Evolutionary conservation across 1,284 basidiomycete genomes (phyloP).

Genomic region (Malassezia furfur): DNA sequence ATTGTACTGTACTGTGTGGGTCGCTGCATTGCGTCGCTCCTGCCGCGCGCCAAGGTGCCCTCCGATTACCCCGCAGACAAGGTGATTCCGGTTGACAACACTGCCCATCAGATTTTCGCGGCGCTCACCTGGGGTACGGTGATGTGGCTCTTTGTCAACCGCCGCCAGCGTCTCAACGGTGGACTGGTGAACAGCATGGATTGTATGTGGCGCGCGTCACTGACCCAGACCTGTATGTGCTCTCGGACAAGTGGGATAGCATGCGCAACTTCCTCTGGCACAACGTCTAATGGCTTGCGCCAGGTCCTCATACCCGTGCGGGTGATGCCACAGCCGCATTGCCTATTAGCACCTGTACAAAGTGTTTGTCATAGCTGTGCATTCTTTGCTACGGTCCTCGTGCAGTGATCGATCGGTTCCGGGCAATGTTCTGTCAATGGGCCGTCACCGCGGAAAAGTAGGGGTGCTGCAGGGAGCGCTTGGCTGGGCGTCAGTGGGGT

Average conservation of each 20-base stretch:
- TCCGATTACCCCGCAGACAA: constrained; percentile 33
- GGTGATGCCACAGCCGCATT: background rate
- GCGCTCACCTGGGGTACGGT: constrained; percentile 88
- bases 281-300: constrained; percentile 30
- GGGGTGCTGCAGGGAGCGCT: constrained; percentile 25
- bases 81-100: constrained; percentile 53
- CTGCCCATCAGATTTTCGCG: constrained; percentile 77
- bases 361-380: constrained; percentile 1
- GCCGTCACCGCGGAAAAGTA: constrained; percentile 22
- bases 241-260: constrained; percentile 46
- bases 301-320: background rate
- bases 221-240: constrained; percentile 40
- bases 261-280: constrained; percentile 46
- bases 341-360: background rate
- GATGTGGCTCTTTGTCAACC: constrained; percentile 87
- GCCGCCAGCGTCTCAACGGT: constrained; percentile 76
- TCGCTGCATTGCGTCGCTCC: constrained; percentile 36
- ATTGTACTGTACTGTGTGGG: constrained; percentile 72
- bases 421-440: no score
- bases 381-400: background rate
- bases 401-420: no score
- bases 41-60: constrained; percentile 38
- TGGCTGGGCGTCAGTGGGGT: constrained; percentile 53
- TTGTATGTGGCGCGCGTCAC: constrained; percentile 26
- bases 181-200: constrained; percentile 63